Evolutionary conservation across 495 filamentous ascomycete species (phyloP).

Genomic region (Alectoria sarmentosa): DNA sequence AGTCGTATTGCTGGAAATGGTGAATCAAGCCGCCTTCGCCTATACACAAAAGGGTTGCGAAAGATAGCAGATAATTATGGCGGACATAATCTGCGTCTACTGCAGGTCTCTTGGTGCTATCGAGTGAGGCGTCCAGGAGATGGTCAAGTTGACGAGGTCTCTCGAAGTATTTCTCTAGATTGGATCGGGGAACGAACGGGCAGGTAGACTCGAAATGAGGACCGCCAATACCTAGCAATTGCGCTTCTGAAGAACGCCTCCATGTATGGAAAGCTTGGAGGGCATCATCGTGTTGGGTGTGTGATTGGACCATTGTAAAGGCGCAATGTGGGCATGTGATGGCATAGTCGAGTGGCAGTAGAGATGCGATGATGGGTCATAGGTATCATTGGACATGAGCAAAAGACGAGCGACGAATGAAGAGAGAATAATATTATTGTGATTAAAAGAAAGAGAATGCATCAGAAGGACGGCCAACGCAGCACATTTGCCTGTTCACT

Average conservation of each 20-base stretch:
- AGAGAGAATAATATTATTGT: neutral
- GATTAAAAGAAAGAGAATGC: neutral
- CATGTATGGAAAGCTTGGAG: slow-evolving; percentile 32
- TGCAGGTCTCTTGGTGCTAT: neutral
- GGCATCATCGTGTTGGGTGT: slow-evolving; percentile 30
- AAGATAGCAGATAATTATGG: slow-evolving; percentile 20
- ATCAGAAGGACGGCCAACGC: too few relatives aligned
- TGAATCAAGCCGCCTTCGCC: slow-evolving; percentile 12
- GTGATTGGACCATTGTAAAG: neutral
- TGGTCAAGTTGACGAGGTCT: neutral
- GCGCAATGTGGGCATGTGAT: neutral
- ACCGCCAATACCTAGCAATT: slow-evolving; percentile 21
- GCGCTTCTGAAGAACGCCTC: slow-evolving; percentile 24
- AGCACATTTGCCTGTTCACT: too few relatives aligned
- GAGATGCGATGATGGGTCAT: neutral
- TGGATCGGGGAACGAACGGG: neutral
- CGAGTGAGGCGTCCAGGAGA: neutral
- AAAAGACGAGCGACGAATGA: neutral
- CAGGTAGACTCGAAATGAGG: neutral
- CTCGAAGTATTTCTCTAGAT: neutral
- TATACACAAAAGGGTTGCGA: slow-evolving; percentile 18
- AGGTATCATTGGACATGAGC: neutral
- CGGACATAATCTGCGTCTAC: neutral
- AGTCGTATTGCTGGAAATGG: slow-evolving; percentile 14
- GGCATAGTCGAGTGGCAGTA: slow-evolving; percentile 1